These are phyloP conservation scores for Xerocomellus intermedius DNA, from an alignment of 768 basidiomycete genomes.

Conservation along the genomic window DNA sequence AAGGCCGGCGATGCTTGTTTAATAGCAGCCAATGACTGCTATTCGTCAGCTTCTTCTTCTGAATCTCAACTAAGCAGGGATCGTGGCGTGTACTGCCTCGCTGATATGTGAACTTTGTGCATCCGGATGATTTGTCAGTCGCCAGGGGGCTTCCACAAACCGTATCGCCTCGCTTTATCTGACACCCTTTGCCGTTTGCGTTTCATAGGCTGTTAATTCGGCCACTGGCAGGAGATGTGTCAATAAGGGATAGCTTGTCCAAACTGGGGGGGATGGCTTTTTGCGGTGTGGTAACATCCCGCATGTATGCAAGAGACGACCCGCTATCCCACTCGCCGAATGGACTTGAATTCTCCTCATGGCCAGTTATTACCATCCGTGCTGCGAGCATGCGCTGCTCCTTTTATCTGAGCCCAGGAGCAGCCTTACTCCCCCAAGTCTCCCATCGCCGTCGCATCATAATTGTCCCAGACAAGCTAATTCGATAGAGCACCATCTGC, in stretches of 20 bases:
- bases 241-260: conserved; percentile 28
- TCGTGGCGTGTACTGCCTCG: conserved; percentile 25
- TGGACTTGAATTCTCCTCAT: conserved; percentile 26
- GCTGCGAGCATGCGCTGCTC: conserved; percentile 25
- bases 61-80: conserved; percentile 17
- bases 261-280: conserved; percentile 30
- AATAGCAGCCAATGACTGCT: conserved; percentile 24
- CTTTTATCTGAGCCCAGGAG: conserved; percentile 28
- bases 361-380: conserved; percentile 20
- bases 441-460: conserved; percentile 6
- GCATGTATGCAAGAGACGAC: conserved; percentile 20
- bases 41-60: conserved; percentile 7
- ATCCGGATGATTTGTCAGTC: conserved; percentile 23
- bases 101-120: conserved; percentile 26
- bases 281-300: conserved; percentile 24
- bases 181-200: conserved; percentile 25
- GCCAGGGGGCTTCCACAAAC: conserved; percentile 19
- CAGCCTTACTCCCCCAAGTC: conserved; percentile 5
- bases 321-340: conserved; percentile 20
- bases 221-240: conserved; percentile 24
- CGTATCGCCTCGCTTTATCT: conserved; percentile 20
- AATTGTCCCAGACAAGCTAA: background rate
- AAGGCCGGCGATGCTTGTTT: conserved; percentile 2
- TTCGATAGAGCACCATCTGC: conserved; percentile 1
- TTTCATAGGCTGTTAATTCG: conserved; percentile 33